phyloP scores from a whole-genome alignment of 805 yeast genomes.

The Schizosaccharomyces lindneri region DNA sequence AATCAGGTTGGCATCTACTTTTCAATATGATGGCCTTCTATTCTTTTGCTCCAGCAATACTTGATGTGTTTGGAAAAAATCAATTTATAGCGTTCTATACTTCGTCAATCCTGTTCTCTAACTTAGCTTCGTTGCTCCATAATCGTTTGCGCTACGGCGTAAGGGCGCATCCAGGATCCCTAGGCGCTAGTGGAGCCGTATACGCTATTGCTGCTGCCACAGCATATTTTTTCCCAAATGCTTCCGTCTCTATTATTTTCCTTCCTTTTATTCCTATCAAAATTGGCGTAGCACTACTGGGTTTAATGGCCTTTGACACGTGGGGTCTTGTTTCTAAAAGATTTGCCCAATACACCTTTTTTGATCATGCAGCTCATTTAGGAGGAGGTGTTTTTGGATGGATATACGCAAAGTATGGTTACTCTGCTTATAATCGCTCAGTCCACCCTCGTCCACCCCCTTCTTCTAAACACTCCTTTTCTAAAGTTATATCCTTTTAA shows the following conservation, averaged over 20 bases:
- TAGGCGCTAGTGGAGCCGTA: slow-evolving; percentile 1
- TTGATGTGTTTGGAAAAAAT: neutral
- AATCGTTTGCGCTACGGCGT: neutral
- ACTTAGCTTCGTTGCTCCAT: neutral
- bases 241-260: slow-evolving; percentile 1
- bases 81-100: neutral
- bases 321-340: neutral
- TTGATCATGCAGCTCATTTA: slow-evolving; percentile 1
- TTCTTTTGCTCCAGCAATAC: neutral
- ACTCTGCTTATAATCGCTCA: neutral
- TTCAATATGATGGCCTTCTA: slow-evolving; percentile 1
- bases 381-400: slow-evolving; percentile 1
- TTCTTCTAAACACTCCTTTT: neutral
- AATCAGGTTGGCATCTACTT: neutral
- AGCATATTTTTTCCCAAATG: neutral
- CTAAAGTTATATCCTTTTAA: neutral
- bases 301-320: slow-evolving; percentile 1
- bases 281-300: neutral
- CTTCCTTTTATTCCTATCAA: neutral
- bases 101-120: neutral
- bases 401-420: neutral
- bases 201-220: slow-evolving; percentile 1
- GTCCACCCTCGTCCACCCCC: neutral
- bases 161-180: neutral
- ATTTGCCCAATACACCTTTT: neutral